phyloP scores from a whole-genome alignment of 2,329 filamentous ascomycete genomes.

The Mycosphaerella arachidis region DNA sequence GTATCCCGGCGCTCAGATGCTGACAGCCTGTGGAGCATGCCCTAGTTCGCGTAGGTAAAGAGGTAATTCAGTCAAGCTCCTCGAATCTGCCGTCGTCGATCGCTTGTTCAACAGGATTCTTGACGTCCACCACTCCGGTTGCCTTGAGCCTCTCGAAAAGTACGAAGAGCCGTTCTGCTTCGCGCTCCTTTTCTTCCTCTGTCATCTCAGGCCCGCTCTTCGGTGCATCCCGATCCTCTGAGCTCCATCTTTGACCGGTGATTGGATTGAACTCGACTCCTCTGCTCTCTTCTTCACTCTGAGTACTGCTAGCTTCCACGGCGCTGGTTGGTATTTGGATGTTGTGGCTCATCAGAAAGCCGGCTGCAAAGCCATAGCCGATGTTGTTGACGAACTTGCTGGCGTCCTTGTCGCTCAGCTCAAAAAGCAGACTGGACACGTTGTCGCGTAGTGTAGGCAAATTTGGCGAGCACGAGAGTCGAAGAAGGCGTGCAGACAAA shows the following conservation, averaged over 20 bases:
- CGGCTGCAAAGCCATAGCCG: constrained; percentile 89
- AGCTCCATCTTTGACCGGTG: constrained; percentile 66
- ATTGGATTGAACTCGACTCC: constrained; percentile 65
- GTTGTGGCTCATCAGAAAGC: constrained; percentile 81
- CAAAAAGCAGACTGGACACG: constrained; percentile 77
- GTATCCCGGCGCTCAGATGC: not conserved
- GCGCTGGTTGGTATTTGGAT: constrained; percentile 68
- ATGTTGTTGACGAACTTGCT: constrained; percentile 82
- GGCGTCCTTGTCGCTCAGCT: constrained; percentile 77
- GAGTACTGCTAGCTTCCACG: constrained; percentile 49
- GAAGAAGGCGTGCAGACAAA: constrained; percentile 70
- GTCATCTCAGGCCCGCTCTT: constrained; percentile 69
- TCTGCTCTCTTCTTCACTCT: constrained; percentile 25
- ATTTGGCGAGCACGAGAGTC: constrained; percentile 68
- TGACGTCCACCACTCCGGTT: constrained; percentile 70
- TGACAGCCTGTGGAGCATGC: not conserved
- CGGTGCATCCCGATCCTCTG: constrained; percentile 48
- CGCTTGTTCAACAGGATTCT: constrained; percentile 73
- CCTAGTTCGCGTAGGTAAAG: not conserved
- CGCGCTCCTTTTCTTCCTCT: constrained; percentile 82
- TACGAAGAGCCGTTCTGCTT: constrained; percentile 85
- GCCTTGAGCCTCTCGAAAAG: constrained; percentile 76
- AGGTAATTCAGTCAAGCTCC: constrained; percentile 47
- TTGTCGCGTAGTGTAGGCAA: constrained; percentile 68
- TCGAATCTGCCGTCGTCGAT: constrained; percentile 66